phyloP scores from a whole-genome alignment of 306 rosid genomes.

The Vigna hirtella region DNA sequence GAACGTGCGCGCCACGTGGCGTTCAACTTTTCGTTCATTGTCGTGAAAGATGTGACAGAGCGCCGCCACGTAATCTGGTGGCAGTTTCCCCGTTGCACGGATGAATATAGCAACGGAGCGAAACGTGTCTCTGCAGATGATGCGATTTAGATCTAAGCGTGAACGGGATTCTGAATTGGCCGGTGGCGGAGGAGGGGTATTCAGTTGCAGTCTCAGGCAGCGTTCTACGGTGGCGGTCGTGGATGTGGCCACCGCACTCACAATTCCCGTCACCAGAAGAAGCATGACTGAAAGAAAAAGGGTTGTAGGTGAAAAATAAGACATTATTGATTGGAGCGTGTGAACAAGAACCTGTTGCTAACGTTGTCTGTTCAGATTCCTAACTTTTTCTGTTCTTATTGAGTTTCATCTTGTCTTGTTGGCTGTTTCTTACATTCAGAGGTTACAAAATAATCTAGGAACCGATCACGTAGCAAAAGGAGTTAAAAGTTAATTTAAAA shows the following conservation, averaged over 20 bases:
- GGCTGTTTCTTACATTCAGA: too few species aligned
- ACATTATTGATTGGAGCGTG: too few species aligned
- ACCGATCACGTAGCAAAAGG: too few species aligned
- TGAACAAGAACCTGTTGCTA: too few species aligned
- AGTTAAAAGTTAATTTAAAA: too few species aligned
- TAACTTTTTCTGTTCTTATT: too few species aligned
- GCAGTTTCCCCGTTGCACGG: not conserved
- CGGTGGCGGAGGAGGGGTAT: not conserved
- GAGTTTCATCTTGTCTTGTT: too few species aligned
- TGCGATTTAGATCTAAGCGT: not conserved
- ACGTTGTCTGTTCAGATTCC: too few species aligned
- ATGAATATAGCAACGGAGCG: not conserved
- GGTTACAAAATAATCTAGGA: too few species aligned
- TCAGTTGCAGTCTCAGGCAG: slow-evolving; percentile 23
- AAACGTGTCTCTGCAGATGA: slow-evolving; percentile 34
- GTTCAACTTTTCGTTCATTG: not conserved
- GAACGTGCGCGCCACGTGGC: not conserved
- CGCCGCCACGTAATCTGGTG: slow-evolving; percentile 12
- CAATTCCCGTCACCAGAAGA: not conserved
- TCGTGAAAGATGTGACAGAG: slow-evolving; percentile 35
- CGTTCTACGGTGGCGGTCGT: slow-evolving; percentile 7
- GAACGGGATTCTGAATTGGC: not conserved
- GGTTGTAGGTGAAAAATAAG: not conserved
- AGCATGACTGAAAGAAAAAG: not conserved
- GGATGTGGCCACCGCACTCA: not conserved